Evolutionary conservation across 768 basidiomycete species (phyloP), one percentile per base, ranked within the genome.

Genomic region (Russula ochroleuca): DNA sequence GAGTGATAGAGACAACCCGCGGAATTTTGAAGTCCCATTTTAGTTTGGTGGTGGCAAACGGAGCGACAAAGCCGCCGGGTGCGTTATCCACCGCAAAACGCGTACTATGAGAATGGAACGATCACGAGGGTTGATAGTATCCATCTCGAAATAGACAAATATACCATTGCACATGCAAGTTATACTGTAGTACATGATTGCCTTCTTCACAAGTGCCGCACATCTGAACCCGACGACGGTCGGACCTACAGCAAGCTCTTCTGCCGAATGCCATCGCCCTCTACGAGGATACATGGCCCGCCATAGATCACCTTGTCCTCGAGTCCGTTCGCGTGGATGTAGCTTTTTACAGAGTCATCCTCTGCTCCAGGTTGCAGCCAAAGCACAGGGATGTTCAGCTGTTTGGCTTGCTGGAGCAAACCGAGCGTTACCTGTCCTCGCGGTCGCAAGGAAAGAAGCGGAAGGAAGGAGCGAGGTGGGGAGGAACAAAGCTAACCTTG

Each of bases 361-460:
- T 88, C 85, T 8, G 92, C 90, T 23, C 92, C 92, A 8, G 94
- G 94, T 72, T 96, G 94, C 35, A 95, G 81, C 94, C 94, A 96
- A 49, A 94, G 78, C 3, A 85, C 80, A 6, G 86, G 87, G n/a
- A 91, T 73, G n/a, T 74, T 73, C n/a, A 84, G 81, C n/a, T 79
- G 79, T 72, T 86, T 85, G 9, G 86, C 88, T 62, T 85, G 79
- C 71, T 86, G 76, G 69, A 93, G 74, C 59, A 92, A 67, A 25
- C 76, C 77, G 51, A 92, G 80, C 11, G 91, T 93, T 47, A 93
- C 76, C 89, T 92, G 67, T 15, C 57, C 50, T 28, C 4, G 41
- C n/a, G 21, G 15, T 59, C 17, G 17, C 33, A 31, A 10, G 23
- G 41, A 47, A 43, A 38, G 41, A 33, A 28, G 3, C 21, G 13